These are phyloP conservation scores for Sindora glabra DNA, from an alignment of 306 rosid genomes.

Conservation along the genomic window DNA sequence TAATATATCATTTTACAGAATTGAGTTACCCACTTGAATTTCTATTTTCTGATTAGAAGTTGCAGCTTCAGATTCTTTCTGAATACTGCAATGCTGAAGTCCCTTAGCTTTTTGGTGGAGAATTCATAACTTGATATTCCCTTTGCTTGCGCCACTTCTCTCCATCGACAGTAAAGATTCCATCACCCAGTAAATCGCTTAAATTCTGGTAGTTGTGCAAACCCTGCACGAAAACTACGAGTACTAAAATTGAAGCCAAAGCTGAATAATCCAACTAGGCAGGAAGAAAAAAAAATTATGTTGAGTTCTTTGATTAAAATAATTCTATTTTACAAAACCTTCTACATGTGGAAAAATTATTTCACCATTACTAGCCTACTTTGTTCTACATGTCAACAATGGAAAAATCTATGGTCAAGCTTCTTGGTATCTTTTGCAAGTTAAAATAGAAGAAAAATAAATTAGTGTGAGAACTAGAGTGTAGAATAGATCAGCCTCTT, in stretches of 20 bases:
- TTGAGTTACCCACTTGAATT: slow-evolving; percentile 43
- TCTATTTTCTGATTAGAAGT: slow-evolving; percentile 32
- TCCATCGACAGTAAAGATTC: slow-evolving; percentile 81
- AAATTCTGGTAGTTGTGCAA: slow-evolving; percentile 44
- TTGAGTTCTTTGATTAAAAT: background rate
- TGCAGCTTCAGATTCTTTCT: slow-evolving; percentile 51
- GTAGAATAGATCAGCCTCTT: too few relatives aligned
- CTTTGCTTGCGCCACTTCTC: slow-evolving; percentile 83
- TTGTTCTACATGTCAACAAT: background rate
- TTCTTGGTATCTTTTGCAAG: background rate
- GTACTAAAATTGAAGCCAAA: slow-evolving; percentile 1
- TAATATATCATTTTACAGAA: background rate
- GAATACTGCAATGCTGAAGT: slow-evolving; percentile 52
- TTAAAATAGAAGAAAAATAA: too few relatives aligned
- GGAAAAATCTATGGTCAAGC: too few relatives aligned
- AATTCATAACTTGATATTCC: slow-evolving; percentile 61
- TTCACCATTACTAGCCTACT: background rate
- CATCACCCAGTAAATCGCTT: slow-evolving; percentile 83
- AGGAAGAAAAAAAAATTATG: background rate
- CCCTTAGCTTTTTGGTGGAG: slow-evolving; percentile 57
- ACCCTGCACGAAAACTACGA: slow-evolving; percentile 39
- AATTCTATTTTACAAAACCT: background rate
- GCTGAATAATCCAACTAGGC: background rate
- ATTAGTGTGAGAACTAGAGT: too few relatives aligned
- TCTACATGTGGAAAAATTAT: background rate